Base-by-base conservation (phyloP, 208 protist genomes). In the Crithidia fasciculata region DNA sequence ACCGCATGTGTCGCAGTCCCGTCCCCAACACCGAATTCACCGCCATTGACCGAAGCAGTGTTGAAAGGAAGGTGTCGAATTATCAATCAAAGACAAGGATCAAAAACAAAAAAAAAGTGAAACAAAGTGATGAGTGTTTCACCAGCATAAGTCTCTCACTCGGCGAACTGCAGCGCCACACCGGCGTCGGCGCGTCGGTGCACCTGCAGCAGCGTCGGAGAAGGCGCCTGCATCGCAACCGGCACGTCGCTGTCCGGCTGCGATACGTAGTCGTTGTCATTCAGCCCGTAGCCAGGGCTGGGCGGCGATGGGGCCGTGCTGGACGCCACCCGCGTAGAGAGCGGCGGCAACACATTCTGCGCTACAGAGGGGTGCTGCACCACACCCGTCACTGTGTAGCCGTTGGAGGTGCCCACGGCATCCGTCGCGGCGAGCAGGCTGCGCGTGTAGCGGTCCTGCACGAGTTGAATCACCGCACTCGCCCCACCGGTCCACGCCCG, bases 401-500 rank as follows among this genome's bases (percentile, higher is more conserved):
- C 62, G 41, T 67, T 40, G 4, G 47, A 18, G 28, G 28, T 44
- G n/a, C 12, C 62, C 47, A 67, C 62, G 8, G 45, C 36, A 4
- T 28, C 7, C 10, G 62, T 55, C 0, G 13, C 47, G 8, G 62
- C 62, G 0, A 52, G 47, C 36, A 56, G 28, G 10, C 62, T 67
- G 2, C 45, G 37, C 36, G 62, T 44, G 18, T 36, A 55, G 10
- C 37, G 47, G 10, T 55, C 47, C 19, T 37, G 47, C 19, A 56
- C 62, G 47, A 67, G 62, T 28, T 67, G 62, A 55, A 56, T 40
- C 9, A 56, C 37, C 5, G 62, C 37, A 6, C 62, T 28, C 4
- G 18, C 62, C 6, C 44, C 47, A 18, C 9, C 28, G 36, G 44
- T 67, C 0, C 10, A 67, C 18, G 49, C 15, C 2, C 62, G 49